Percentiles rank a stretch among this genome's conserved stretches.
Conservation (phyloP, 352 stramenopile genomes). For the Pythium chondricola region DNA sequence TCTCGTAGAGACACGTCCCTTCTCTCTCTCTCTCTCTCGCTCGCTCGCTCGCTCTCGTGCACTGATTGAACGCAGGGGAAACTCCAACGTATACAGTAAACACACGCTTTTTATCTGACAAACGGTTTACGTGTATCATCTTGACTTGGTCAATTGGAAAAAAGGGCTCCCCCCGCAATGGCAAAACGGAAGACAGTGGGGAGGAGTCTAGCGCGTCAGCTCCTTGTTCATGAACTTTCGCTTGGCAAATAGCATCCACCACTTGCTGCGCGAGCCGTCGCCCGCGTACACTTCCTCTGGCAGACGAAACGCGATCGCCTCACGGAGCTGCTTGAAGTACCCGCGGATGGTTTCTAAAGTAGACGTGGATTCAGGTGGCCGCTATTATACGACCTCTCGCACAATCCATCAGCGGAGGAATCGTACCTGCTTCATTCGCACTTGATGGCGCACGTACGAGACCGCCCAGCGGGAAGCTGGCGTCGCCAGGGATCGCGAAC, state of each 20-base stretch:
- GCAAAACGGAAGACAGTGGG: too few species aligned
- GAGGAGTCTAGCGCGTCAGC: conserved; percentile 62
- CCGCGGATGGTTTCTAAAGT: conserved; percentile 67
- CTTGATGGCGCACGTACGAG: conserved; percentile 67
- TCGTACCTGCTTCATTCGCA: conserved; percentile 66
- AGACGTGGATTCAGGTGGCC: background rate
- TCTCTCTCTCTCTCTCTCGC: too few species aligned
- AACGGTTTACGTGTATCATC: too few species aligned
- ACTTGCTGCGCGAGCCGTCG: conserved; percentile 89
- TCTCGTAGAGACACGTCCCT: conserved; percentile 46
- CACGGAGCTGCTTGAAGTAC: conserved; percentile 90
- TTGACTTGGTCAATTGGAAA: too few species aligned
- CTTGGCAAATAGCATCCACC: conserved; percentile 93
- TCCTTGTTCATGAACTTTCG: conserved; percentile 95
- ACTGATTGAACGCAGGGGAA: too few species aligned
- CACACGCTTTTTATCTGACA: too few species aligned
- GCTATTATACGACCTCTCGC: background rate
- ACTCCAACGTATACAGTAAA: too few species aligned
- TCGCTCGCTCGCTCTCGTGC: too few species aligned
- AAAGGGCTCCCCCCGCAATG: too few species aligned
- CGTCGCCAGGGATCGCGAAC: conserved; percentile 85
- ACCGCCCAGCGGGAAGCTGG: conserved; percentile 75
- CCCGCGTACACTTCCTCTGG: conserved; percentile 79
- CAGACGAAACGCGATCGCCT: conserved; percentile 73
- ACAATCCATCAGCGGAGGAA: background rate